Conservation (phyloP, 305 asterid genomes). For the Fraxinus sp. region DNA sequence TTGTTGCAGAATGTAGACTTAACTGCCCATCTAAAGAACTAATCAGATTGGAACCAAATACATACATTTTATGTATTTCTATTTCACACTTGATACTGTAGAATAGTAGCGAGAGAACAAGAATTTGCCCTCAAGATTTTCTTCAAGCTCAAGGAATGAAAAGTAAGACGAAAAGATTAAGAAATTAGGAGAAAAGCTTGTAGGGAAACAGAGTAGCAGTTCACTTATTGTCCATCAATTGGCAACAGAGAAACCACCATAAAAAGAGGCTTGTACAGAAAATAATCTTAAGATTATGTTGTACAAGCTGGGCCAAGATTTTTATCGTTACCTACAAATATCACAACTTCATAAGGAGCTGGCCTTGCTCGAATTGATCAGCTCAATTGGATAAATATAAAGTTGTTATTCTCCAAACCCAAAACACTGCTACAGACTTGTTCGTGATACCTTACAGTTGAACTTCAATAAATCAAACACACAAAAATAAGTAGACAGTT, state of each 20-base stretch:
- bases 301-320: not conserved
- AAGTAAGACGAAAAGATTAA: not conserved
- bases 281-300: not conserved
- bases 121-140: not conserved
- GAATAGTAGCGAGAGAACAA: not conserved
- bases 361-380: not conserved
- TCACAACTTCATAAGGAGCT: not conserved
- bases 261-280: not conserved
- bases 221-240: not conserved
- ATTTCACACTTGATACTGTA: not conserved
- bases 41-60: not conserved
- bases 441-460: not conserved
- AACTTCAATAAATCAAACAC: not conserved
- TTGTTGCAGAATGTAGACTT: not conserved
- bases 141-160: not conserved
- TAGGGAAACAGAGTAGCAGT: not conserved
- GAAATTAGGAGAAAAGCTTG: not conserved
- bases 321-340: not conserved
- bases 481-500: not conserved
- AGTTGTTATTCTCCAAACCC: not conserved
- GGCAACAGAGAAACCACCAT: not conserved
- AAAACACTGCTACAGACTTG: not conserved
- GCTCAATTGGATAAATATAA: not conserved
- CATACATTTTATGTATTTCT: not conserved
- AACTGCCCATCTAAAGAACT: not conserved